phyloP scores from a whole-genome alignment of 768 basidiomycete species.

The Tricholoma bakamatsutake region DNA sequence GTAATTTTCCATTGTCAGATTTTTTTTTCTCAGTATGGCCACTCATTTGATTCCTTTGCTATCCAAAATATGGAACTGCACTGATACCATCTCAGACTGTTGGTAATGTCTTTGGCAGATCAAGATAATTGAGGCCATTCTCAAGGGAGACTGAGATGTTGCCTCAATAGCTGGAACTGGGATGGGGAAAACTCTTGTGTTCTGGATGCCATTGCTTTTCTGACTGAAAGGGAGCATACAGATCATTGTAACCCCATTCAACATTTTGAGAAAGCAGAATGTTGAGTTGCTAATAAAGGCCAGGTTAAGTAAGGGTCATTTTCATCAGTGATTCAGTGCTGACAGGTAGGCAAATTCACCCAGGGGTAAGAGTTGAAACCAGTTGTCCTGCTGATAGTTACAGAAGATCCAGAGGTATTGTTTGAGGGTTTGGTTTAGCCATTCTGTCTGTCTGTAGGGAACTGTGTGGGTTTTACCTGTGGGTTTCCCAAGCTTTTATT shows the following conservation, averaged over 20 bases:
- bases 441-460: no score
- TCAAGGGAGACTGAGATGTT: slow-evolving; percentile 16
- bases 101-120: slow-evolving; percentile 19
- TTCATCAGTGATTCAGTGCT: no score
- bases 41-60: not conserved
- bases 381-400: no score
- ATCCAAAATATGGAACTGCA: not conserved
- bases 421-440: no score
- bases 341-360: no score
- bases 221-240: slow-evolving; percentile 8
- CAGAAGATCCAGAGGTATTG: no score
- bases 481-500: no score
- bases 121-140: slow-evolving; percentile 11
- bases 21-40: not conserved
- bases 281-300: no score
- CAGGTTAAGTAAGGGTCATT: no score
- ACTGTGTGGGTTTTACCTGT: no score
- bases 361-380: no score
- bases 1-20: not conserved
- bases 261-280: slow-evolving; percentile 20
- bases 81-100: not conserved
- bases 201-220: slow-evolving; percentile 27
- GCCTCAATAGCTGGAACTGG: slow-evolving; percentile 23
- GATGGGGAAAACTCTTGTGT: slow-evolving; percentile 25
- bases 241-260: slow-evolving; percentile 21